Conservation (phyloP, 805 yeast genomes). For the Kluyveromyces siamensis region DNA sequence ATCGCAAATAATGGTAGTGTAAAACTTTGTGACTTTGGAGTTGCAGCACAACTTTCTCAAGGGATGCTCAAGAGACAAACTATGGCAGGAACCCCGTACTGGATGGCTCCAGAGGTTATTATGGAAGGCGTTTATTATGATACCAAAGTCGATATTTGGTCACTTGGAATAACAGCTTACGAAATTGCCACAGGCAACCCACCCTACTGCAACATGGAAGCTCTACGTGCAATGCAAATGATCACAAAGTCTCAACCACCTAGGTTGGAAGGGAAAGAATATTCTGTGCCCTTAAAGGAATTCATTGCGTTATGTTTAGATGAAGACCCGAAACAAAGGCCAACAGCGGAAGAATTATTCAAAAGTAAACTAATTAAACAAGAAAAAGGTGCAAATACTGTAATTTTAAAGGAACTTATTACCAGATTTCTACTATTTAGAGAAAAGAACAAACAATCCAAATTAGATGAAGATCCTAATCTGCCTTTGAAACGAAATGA, state of each 20-base stretch:
- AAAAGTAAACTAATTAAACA: slow-evolving; percentile 64
- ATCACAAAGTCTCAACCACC: slow-evolving; percentile 93
- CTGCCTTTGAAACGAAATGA: slow-evolving; percentile 19
- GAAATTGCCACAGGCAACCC: slow-evolving; percentile 97
- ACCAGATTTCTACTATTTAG: slow-evolving; percentile 68
- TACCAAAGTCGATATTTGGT: slow-evolving; percentile 94
- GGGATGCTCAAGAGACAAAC: slow-evolving; percentile 76
- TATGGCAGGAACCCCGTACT: slow-evolving; percentile 92
- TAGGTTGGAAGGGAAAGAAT: slow-evolving; percentile 82
- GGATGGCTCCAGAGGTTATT: slow-evolving; percentile 99
- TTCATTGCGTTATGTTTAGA: slow-evolving; percentile 86
- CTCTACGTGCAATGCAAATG: slow-evolving; percentile 87
- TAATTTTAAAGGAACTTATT: slow-evolving; percentile 62
- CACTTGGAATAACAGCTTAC: slow-evolving; percentile 85
- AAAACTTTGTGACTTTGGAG: slow-evolving; percentile 94
- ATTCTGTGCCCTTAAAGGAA: slow-evolving; percentile 69
- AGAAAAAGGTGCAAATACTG: slow-evolving; percentile 52
- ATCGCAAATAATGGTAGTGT: slow-evolving; percentile 85
- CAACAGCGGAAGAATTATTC: slow-evolving; percentile 74
- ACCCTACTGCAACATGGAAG: slow-evolving; percentile 93
- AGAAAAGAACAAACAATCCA: slow-evolving; percentile 44
- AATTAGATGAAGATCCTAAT: slow-evolving; percentile 36
- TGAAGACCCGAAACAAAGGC: slow-evolving; percentile 85
- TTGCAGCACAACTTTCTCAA: slow-evolving; percentile 85
- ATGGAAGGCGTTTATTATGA: slow-evolving; percentile 84